Conservation (phyloP, 305 asterid species). For the Andrographis paniculata region DNA sequence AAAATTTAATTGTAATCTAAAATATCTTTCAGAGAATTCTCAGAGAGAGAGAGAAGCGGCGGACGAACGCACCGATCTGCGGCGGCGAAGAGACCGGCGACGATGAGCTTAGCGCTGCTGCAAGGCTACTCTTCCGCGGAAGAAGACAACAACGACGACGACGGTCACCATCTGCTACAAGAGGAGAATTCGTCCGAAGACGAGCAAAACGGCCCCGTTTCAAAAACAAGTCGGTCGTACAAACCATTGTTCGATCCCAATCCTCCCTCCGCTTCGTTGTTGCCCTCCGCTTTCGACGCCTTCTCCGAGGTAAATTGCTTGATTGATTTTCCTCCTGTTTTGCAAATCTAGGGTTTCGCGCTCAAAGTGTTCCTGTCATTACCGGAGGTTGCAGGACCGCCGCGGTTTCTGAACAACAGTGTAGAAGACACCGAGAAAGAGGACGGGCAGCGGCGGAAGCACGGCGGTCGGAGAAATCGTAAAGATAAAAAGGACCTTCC, state of each 20-base stretch:
- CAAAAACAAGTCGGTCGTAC: constrained; percentile 32
- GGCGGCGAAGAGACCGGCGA: constrained; percentile 11
- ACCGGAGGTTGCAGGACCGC: constrained; percentile 32
- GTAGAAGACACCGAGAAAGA: constrained; percentile 47
- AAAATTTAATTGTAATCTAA: too few relatives aligned
- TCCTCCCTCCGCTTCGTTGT: constrained; percentile 54
- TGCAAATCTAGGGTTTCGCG: constrained; percentile 21
- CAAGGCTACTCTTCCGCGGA: constrained; percentile 89
- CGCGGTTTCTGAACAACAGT: constrained; percentile 62
- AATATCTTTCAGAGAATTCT: too few relatives aligned
- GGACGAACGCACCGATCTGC: constrained; percentile 7
- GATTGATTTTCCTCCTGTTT: neutral
- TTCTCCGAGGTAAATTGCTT: constrained; percentile 58
- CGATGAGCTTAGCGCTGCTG: constrained; percentile 76
- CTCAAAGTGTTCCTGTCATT: constrained; percentile 3
- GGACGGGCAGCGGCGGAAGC: constrained; percentile 47
- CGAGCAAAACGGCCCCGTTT: constrained; percentile 32
- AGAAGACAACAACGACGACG: constrained; percentile 33
- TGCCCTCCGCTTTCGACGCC: constrained; percentile 81
- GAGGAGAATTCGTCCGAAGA: constrained; percentile 31
- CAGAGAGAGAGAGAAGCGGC: neutral
- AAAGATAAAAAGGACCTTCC: constrained; percentile 59
- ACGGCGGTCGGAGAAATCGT: constrained; percentile 43
- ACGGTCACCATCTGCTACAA: constrained; percentile 13
- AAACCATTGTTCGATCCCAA: constrained; percentile 64